Conservation (phyloP, 169 alveolate genomes). For the Cryptosporidium parvum region DNA sequence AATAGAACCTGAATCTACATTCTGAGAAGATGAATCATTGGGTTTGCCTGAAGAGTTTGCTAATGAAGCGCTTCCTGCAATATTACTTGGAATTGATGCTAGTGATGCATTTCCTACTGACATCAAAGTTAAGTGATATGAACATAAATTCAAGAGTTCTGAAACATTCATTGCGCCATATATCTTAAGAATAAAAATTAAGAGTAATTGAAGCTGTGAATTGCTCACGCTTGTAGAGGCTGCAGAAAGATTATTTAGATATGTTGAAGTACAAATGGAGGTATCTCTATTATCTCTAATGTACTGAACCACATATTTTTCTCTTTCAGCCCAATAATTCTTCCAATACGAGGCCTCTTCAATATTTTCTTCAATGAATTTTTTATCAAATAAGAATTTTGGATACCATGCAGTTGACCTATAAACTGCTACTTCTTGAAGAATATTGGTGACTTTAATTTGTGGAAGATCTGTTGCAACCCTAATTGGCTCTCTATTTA, state of each 20-base stretch:
- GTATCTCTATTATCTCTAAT: conserved; percentile 67
- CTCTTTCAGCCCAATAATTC: conserved; percentile 70
- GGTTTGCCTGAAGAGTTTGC: background rate
- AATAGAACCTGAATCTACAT: conserved; percentile 9
- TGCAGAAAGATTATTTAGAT: conserved; percentile 35
- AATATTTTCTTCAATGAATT: conserved; percentile 48
- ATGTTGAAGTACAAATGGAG: conserved; percentile 38
- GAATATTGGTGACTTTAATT: conserved; percentile 58
- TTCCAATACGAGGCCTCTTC: conserved; percentile 64
- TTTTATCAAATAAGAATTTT: conserved; percentile 41
- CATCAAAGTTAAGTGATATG: conserved; percentile 58
- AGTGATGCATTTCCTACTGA: conserved; percentile 59
- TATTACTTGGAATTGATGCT: conserved; percentile 29
- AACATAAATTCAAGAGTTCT: conserved; percentile 51
- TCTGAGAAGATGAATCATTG: background rate
- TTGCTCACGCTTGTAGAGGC: conserved; percentile 54
- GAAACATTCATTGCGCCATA: conserved; percentile 61
- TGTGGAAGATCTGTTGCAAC: conserved; percentile 76
- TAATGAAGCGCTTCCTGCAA: background rate
- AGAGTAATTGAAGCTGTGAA: conserved; percentile 54
- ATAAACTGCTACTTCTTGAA: conserved; percentile 51
- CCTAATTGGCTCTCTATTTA: conserved; percentile 73
- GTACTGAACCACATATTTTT: conserved; percentile 65
- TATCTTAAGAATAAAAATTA: conserved; percentile 23
- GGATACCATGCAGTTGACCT: conserved; percentile 76